Percentiles rank a stretch among this genome's conserved stretches.
phyloP scores from a whole-genome alignment of 2,329 filamentous ascomycete species.

The Dactylellina parvicollis region DNA sequence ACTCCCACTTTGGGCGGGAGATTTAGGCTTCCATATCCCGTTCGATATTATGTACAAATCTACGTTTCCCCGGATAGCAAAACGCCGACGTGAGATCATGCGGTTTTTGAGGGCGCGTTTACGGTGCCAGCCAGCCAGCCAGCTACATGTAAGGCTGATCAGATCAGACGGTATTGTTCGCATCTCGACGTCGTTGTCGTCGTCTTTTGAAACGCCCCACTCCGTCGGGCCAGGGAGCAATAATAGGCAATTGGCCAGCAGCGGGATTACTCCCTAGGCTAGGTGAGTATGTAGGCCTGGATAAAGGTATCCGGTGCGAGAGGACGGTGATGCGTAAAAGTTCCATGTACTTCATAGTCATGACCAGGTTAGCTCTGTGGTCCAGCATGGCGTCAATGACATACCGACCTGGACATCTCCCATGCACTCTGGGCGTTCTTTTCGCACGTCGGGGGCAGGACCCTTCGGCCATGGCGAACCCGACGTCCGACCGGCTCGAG shows the following conservation, averaged over 20 bases:
- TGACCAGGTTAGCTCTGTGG: neutral
- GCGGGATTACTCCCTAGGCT: too few species aligned
- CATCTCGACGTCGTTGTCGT: constrained; percentile 22
- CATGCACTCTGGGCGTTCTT: neutral
- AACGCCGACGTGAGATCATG: constrained; percentile 42
- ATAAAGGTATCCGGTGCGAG: constrained; percentile 5
- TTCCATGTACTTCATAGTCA: neutral
- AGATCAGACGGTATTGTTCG: constrained; percentile 11
- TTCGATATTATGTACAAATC: neutral
- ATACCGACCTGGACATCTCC: too few species aligned
- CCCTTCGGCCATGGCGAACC: constrained; percentile 40
- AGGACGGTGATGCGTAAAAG: neutral
- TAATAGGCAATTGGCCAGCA: constrained; percentile 5
- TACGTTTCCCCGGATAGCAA: constrained; percentile 42
- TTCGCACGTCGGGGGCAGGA: constrained; percentile 26
- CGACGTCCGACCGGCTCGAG: constrained; percentile 30
- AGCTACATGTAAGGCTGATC: constrained; percentile 21
- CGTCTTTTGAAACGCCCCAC: constrained; percentile 47
- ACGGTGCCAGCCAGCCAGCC: neutral
- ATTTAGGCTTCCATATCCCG: constrained; percentile 37
- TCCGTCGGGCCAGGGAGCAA: constrained; percentile 2
- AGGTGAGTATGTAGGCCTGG: too few species aligned
- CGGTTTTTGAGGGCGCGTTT: constrained; percentile 29
- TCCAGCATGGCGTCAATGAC: neutral
- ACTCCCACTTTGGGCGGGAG: constrained; percentile 1